Conservation (phyloP, 2,329 filamentous ascomycete genomes). For the Alternaria alternata region DNA sequence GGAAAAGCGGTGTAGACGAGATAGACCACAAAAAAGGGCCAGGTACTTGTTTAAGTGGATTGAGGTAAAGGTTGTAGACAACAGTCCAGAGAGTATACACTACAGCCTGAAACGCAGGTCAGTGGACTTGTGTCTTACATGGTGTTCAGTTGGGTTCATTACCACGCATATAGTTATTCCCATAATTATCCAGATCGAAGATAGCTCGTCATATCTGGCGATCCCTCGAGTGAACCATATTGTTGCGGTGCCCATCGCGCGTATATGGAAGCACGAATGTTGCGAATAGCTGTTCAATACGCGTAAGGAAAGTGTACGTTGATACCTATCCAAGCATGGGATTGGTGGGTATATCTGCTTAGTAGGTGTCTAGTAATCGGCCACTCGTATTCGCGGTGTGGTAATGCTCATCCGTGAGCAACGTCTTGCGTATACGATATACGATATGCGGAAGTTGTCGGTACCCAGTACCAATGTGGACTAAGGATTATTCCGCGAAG, state of each 20-base stretch:
- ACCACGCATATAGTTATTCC: not conserved
- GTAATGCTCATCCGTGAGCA: not conserved
- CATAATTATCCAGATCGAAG: not conserved
- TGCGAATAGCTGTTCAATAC: not conserved
- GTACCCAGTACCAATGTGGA: not conserved
- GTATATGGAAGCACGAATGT: not conserved
- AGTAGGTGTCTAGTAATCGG: not conserved
- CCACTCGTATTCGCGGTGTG: not conserved
- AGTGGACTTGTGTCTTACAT: not conserved
- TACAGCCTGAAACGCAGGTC: not conserved
- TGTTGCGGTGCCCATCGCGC: not conserved
- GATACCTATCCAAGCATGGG: not conserved
- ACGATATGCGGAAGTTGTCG: not conserved
- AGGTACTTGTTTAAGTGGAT: slow-evolving; percentile 2
- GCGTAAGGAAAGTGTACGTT: not conserved
- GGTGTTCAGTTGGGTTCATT: not conserved
- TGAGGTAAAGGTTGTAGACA: slow-evolving; percentile 6
- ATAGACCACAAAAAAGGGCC: slow-evolving; percentile 6
- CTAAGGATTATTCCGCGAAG: not conserved
- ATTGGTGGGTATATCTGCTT: not conserved
- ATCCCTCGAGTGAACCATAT: not conserved
- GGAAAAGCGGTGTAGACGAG: slow-evolving; percentile 6
- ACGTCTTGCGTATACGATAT: not conserved
- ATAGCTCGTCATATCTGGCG: not conserved
- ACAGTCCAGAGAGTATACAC: not conserved